Base-by-base conservation (phyloP, 2,329 filamentous ascomycete species). In the Colletotrichum zoysiae region DNA sequence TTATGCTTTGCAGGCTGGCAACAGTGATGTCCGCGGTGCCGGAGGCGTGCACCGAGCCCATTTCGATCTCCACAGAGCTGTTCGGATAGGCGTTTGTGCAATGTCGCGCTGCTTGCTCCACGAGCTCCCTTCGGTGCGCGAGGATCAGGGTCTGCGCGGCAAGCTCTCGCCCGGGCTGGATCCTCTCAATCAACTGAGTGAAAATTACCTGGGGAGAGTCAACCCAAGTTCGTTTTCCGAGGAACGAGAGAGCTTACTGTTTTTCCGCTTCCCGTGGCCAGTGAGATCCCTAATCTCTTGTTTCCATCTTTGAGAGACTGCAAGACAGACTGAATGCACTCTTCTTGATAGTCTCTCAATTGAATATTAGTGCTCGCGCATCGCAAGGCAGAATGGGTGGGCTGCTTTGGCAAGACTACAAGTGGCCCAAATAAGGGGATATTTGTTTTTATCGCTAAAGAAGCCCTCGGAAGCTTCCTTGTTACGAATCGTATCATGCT, bases 21-120 rank as follows among this genome's bases (percentile, higher is more conserved):
- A 99, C 88, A 11, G 95, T 98, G 76, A 99, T 98, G 81, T 99
- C 95, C 67, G 95, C 95, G 1, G 84, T 81, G 8, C 95, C 95
- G 4, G 91, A 91, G 2, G 95, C 93, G 76, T 92, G 91, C 59
- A 89, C 84, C 56, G 87, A 88, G 44, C 93, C 95, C 95, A 98
- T 97, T 80, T 99, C 96, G 67, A 99, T 91, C 73, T 98, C 95
- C 55, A 98, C 90, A 5, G 81, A 89, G 79, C 94, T 94, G 53
- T 89, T 82, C 0, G 95, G 95, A 77, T 99, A 98, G 5, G 93
- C 90, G 73, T 87, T 87, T 53, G 86, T 87, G 80, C 96, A 98
- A 81, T 99, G 96, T 4, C 88, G 87, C 12, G 94, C 94, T 4
- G 96, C 96, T 83, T 99, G 96, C 79, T 98, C 94, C 38, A 98